Percentiles rank a stretch among this genome's conserved stretches.
phyloP scores from a whole-genome alignment of 768 basidiomycete species.

The Tricholoma bakamatsutake region DNA sequence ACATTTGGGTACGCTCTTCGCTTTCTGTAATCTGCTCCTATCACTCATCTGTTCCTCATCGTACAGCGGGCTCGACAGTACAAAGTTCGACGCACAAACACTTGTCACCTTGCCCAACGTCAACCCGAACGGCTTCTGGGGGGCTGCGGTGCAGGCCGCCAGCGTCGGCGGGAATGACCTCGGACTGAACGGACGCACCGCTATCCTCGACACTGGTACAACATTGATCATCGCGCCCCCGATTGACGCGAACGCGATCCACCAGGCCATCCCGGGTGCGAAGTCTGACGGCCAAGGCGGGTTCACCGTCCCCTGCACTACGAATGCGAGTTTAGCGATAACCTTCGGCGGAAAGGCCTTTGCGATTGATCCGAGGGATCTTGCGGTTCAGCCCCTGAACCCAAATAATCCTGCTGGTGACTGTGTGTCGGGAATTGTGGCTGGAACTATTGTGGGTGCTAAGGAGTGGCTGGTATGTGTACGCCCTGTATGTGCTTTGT shows the following conservation, averaged over 20 bases:
- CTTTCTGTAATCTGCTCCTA: background rate
- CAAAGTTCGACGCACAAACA: conserved; percentile 59
- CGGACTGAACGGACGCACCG: conserved; percentile 55
- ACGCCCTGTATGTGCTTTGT: background rate
- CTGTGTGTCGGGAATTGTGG: conserved; percentile 67
- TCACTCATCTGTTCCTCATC: background rate
- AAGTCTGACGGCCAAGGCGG: conserved; percentile 37
- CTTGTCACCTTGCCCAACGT: conserved; percentile 59
- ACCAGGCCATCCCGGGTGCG: conserved; percentile 37
- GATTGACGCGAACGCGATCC: conserved; percentile 33
- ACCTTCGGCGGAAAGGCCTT: conserved; percentile 42
- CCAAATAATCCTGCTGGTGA: conserved; percentile 48
- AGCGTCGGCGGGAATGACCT: conserved; percentile 50
- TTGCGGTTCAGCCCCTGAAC: conserved; percentile 50
- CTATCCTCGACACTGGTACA: conserved; percentile 65
- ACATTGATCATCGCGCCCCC: conserved; percentile 45
- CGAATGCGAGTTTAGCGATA: conserved; percentile 37
- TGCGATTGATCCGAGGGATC: conserved; percentile 59
- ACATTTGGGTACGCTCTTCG: conserved; percentile 56
- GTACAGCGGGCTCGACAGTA: conserved; percentile 50
- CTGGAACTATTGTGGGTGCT: conserved; percentile 53
- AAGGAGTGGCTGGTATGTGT: conserved; percentile 59
- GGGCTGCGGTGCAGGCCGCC: conserved; percentile 54
- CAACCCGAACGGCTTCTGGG: conserved; percentile 74
- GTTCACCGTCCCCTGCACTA: conserved; percentile 48